Base-by-base conservation (phyloP, 2,329 filamentous ascomycete genomes). In the Waltergamsia citrina region DNA sequence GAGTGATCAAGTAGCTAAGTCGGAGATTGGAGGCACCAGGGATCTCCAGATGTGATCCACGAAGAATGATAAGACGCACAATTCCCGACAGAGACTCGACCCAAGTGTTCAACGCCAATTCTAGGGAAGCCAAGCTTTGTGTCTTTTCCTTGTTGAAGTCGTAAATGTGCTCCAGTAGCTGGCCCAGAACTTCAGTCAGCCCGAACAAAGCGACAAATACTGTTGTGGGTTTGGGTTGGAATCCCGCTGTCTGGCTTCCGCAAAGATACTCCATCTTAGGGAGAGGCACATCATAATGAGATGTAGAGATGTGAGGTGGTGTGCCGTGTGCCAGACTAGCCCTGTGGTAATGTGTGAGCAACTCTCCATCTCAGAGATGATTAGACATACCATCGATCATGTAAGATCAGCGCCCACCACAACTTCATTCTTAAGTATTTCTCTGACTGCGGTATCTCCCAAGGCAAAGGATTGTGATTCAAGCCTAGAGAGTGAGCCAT, bases 361-460 rank as follows among this genome's bases (percentile, higher is more conserved):
- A 22, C 11, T 16, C 7, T 4, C 15, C 11, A 25, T 6, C 12
- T n/a, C 5, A 10, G 14, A 7, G 10, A 7, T 17, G 16, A n/a
- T 12, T n/a, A 8, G 8, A 43, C 52, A 33, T 51, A 71, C 71
- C 72, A 76, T 34, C 63, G 58, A 44, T 77, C 71, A 32, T 73
- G 63, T 8, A 76, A 54, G 11, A 71, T 42, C 1, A 76, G 47
- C 7, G 61, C 57, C 71, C 71, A 74, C 72, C 72, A 76, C 2
- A 74, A 63, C 34, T 63, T 59, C 42, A 72, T 66, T 17, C 71
- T 50, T 5, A 72, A 41, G 9, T 56, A 49, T 44, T 74, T 74
- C 41, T 75, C 70, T 0, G 57, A 45, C 4, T 54, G 44, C 0
- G 66, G 54, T n/a, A 75, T 67, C 34, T 66, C 62, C 72, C 72